Conservation (phyloP, 2,329 filamentous ascomycete species). For the Chaetothyriales sp. region DNA sequence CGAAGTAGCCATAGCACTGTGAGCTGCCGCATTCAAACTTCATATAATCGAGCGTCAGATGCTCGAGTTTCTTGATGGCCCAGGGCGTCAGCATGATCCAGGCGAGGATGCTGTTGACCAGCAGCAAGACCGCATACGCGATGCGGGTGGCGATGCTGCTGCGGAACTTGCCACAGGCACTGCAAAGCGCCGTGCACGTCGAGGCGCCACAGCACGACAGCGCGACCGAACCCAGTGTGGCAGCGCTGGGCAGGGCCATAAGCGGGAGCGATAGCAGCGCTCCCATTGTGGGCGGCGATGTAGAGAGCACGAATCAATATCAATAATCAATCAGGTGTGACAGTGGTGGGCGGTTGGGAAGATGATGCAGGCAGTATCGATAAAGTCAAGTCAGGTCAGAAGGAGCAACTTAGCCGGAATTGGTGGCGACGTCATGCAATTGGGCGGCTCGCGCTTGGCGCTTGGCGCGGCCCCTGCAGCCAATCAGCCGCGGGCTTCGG, state of each 20-base stretch:
- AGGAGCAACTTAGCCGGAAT: no score
- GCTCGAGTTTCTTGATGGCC: constrained; percentile 90
- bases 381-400: no score
- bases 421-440: no score
- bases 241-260: constrained; percentile 69
- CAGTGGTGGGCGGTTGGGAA: neutral
- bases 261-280: constrained; percentile 80
- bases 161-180: constrained; percentile 88
- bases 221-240: constrained; percentile 65
- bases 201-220: constrained; percentile 93
- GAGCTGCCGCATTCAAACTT: constrained; percentile 73
- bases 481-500: no score
- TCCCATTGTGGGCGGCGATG: constrained; percentile 49
- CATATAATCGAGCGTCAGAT: constrained; percentile 87
- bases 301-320: no score
- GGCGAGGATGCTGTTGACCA: constrained; percentile 89
- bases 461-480: no score
- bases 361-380: neutral
- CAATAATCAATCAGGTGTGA: neutral
- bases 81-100: constrained; percentile 99
- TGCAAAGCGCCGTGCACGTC: constrained; percentile 90
- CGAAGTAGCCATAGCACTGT: constrained; percentile 87
- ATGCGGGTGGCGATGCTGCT: constrained; percentile 97
- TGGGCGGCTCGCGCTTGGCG: no score
- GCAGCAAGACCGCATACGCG: constrained; percentile 83